Percentiles rank a stretch among this genome's conserved stretches.
Evolutionary conservation across 805 yeast species (phyloP).

Genomic region (Saccharomyces eubayanus): DNA sequence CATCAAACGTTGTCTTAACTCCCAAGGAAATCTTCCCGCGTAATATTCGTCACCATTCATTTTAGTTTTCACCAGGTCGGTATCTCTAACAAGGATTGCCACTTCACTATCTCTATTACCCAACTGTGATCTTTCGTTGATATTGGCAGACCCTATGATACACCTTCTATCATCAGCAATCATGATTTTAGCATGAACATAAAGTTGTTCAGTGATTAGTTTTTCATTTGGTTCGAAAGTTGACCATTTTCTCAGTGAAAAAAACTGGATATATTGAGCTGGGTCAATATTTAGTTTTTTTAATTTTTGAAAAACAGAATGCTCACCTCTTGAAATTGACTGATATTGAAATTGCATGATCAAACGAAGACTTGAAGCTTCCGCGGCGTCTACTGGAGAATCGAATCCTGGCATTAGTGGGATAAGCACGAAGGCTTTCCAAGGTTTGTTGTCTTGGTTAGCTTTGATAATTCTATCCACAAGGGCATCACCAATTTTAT

Average conservation of each 20-base stretch:
- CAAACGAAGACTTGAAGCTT: slow-evolving; percentile 89
- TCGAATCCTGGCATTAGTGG: slow-evolving; percentile 98
- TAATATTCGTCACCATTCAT: slow-evolving; percentile 79
- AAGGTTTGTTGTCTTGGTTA: slow-evolving; percentile 58
- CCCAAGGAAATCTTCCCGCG: slow-evolving; percentile 85
- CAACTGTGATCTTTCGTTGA: slow-evolving; percentile 92
- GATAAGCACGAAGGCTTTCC: slow-evolving; percentile 88
- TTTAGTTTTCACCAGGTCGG: slow-evolving; percentile 50
- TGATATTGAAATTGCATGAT: slow-evolving; percentile 95
- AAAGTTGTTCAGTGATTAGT: slow-evolving; percentile 81
- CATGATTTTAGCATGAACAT: slow-evolving; percentile 87
- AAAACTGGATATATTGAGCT: slow-evolving; percentile 84
- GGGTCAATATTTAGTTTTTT: slow-evolving; percentile 77
- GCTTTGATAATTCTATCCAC: slow-evolving; percentile 95
- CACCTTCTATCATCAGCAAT: slow-evolving; percentile 90
- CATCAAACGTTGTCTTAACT: slow-evolving; percentile 84
- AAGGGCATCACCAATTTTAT: slow-evolving; percentile 85
- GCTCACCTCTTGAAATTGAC: slow-evolving; percentile 83
- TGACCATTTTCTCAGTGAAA: slow-evolving; percentile 92
- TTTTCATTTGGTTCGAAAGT: slow-evolving; percentile 67
- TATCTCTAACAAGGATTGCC: slow-evolving; percentile 81
- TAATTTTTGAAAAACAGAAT: slow-evolving; percentile 79
- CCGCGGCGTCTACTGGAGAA: slow-evolving; percentile 84
- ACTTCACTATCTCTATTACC: slow-evolving; percentile 93
- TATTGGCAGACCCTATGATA: slow-evolving; percentile 93